Evolutionary conservation across 495 filamentous ascomycete genomes (phyloP).

Genomic region (Aspergillus conjunctus): DNA sequence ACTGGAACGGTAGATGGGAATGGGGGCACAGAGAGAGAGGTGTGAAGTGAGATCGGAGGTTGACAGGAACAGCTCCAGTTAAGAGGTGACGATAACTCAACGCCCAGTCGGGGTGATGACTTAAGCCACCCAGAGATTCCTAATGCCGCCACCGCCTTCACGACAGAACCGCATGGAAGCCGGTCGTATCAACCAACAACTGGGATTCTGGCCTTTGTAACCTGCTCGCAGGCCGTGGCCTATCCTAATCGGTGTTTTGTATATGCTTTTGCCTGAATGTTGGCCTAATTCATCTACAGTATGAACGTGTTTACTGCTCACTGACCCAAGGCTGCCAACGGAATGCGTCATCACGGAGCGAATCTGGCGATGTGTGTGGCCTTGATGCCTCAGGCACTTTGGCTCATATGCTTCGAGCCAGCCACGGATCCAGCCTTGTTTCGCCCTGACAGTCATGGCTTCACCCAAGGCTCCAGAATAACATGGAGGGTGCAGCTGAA

Average conservation of each 20-base stretch:
- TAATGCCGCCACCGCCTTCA: conserved; percentile 34
- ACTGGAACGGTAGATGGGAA: conserved; percentile 26
- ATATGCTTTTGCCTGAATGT: conserved; percentile 4
- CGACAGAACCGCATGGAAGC: conserved; percentile 45
- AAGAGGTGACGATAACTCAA: conserved; percentile 46
- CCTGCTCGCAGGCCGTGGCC: not conserved
- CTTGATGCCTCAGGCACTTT: conserved; percentile 30
- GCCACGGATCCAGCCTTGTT: conserved; percentile 16
- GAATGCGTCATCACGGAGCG: conserved; percentile 15
- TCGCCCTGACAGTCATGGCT: conserved; percentile 13
- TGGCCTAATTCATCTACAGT: not conserved
- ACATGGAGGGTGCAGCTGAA: not conserved
- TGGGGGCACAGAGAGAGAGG: conserved; percentile 23
- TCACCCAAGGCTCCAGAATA: conserved; percentile 17
- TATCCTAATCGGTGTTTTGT: conserved; percentile 1
- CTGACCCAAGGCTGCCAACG: conserved; percentile 6
- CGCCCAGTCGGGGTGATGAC: conserved; percentile 34
- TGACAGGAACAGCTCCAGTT: conserved; percentile 41
- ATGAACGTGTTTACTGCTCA: not conserved
- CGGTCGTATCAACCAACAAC: conserved; percentile 28
- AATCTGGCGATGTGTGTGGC: conserved; percentile 6
- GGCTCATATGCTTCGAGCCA: not conserved
- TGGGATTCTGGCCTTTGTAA: not conserved
- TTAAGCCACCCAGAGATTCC: conserved; percentile 40
- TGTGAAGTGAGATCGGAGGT: conserved; percentile 27